A percentile compares a stretch with the other conserved stretches of the same genome.
Conservation (phyloP, 192 early-diverging fungal genomes). For the Linnemannia elongata region DNA sequence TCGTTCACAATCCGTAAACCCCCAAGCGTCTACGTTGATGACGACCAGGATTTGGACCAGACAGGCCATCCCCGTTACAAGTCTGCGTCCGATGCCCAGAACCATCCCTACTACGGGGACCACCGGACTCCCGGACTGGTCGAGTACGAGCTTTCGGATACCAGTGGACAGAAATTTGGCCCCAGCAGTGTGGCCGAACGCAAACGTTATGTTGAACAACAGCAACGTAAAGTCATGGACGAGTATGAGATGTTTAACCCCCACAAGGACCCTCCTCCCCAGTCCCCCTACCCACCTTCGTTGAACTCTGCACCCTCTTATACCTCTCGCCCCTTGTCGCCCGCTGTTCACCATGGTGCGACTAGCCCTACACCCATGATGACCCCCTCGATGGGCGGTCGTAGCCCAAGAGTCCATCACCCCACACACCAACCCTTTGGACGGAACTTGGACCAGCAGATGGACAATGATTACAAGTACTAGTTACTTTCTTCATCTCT, state of each 20-base stretch:
- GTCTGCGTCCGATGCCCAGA: conserved; percentile 35
- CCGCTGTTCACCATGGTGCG: neutral
- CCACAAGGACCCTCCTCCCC: conserved; percentile 31
- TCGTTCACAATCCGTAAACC: conserved; percentile 54
- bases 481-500: neutral
- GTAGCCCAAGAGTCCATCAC: conserved; percentile 38
- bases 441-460: conserved; percentile 25
- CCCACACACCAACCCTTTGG: conserved; percentile 28
- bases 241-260: conserved; percentile 58
- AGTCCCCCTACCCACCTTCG: conserved; percentile 45
- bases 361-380: conserved; percentile 8
- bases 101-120: conserved; percentile 52
- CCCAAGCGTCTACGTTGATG: conserved; percentile 43
- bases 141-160: conserved; percentile 53
- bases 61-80: conserved; percentile 54
- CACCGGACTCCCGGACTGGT: conserved; percentile 34
- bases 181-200: conserved; percentile 44
- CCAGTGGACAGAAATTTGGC: conserved; percentile 39
- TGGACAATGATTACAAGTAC: conserved; percentile 40
- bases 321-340: conserved; percentile 23
- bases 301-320: conserved; percentile 30
- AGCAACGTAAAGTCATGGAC: conserved; percentile 56
- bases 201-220: conserved; percentile 54
- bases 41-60: conserved; percentile 48
- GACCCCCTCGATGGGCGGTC: conserved; percentile 53